phyloP scores from a whole-genome alignment of 1,139 yeast genomes.

The Yamadazyma mexicana region DNA sequence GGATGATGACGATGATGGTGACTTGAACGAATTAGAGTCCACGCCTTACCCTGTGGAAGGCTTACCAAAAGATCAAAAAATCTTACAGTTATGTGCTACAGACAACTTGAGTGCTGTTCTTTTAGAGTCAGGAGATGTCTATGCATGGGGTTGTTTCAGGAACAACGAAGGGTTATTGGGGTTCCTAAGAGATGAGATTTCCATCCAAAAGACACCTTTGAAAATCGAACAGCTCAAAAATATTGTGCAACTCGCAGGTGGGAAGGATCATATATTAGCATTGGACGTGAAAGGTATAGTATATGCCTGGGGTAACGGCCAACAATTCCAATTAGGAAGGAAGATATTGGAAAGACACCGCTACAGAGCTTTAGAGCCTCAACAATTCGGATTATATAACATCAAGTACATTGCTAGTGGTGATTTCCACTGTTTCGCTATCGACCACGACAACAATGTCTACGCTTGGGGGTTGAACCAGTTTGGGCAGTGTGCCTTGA shows the following conservation, averaged over 20 bases:
- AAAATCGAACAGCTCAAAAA: constrained; percentile 62
- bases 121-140: constrained; percentile 80
- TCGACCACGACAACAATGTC: constrained; percentile 69
- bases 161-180: constrained; percentile 91
- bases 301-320: constrained; percentile 97
- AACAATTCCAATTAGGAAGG: constrained; percentile 88
- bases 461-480: constrained; percentile 95
- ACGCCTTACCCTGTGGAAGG: constrained; percentile 79
- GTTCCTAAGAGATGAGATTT: constrained; percentile 60
- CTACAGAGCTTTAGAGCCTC: constrained; percentile 67
- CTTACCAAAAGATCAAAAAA: constrained; percentile 56
- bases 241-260: constrained; percentile 84
- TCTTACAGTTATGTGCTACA: constrained; percentile 88
- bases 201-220: constrained; percentile 66
- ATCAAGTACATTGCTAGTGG: constrained; percentile 86
- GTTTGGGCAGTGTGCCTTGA: constrained; percentile 92
- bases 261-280: constrained; percentile 89
- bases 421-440: constrained; percentile 94
- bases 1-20: constrained; percentile 76
- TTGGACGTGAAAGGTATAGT: constrained; percentile 84
- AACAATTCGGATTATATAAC: constrained; percentile 75
- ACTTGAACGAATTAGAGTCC: constrained; percentile 82
- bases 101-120: constrained; percentile 86
- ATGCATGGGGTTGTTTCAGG: constrained; percentile 97
- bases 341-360: constrained; percentile 76